Evolutionary conservation across 805 yeast genomes (phyloP), one percentile per base, ranked within the genome.

Genomic region (Candida broadrunensis): DNA sequence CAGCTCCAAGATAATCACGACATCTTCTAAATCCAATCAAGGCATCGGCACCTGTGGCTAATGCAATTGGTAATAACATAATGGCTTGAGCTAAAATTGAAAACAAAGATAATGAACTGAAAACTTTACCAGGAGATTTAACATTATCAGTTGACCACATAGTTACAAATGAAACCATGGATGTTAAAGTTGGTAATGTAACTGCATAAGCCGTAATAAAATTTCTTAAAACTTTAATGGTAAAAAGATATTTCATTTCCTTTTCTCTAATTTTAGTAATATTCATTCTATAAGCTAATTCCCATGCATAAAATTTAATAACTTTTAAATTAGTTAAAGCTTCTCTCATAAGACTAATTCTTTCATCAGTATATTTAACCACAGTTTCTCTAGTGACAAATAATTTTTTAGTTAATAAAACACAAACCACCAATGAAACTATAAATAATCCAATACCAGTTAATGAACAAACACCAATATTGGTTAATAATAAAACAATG

Each of bases 291-390:
- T 71, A 71, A 15, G 77, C 72, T 39, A 56, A 24, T 52, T 71
- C 77, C 77, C 77, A 71, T 12, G 75, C 70, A 47, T 70, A 71
- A 39, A 62, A 71, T 52, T 71, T 71, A 50, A 71, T 69, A 23
- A 70, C 55, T 47, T 71, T 71, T 45, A 71, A 53, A 49, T 69
- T 65, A 36, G 54, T 53, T 42, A 71, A 58, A 26, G 66, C 59
- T 50, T 71, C 75, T 44, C 73, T 61, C 68, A 71, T 69, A 38
- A 65, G 54, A 18, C 69, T 55, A 36, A 71, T 63, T 46, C 75
- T 52, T 44, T 60, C 56, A 49, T 71, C 75, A n/a, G 75, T 71
- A 50, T 45, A 63, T 43, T 54, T 53, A 33, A 64, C 68, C 6
- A 60, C 69, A 2, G 43, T 53, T 45, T 65, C 67, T 50, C 75